Base-by-base conservation (phyloP, 2,329 filamentous ascomycete genomes). In the Nothophoma quercina region DNA sequence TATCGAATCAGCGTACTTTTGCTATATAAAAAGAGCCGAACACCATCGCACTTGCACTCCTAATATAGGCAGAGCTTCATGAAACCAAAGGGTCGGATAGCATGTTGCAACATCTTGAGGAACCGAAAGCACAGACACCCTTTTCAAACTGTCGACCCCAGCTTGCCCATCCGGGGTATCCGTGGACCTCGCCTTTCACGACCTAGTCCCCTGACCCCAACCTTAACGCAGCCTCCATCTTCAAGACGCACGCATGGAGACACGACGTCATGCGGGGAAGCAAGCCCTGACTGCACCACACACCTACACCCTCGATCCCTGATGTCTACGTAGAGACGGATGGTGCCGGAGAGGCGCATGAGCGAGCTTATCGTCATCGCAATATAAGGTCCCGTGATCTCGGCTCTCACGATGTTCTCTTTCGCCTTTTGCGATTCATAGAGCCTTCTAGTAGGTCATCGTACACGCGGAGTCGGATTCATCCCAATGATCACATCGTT, bases 261-360 rank as follows among this genome's bases (percentile, higher is more conserved):
- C 12, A 16, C 13, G 29, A 45, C 35, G 41, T 51, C 41, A 45
- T 45, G 35, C 29, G 35, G 48, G 41, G 48, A 45, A 19, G 28
- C 13, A 18, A 39, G 13, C 22, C 22, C 29, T 16, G n/a, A 15
- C 28, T 39, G 16, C 28, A 32, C 16, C 22, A 8, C 13, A 23
- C n/a, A n/a, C n/a, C n/a, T n/a, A 38, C n/a, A 51, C 22, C 35
- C 18, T 22, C 19, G 18, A 41, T 41, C 41, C 41, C 25, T 13
- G 35, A 33, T 15, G 16, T 10, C 32, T 23, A 39, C 40, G 39
- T 18, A 39, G 33, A n/a, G 12, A 26, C 28, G 34, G 47, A 44
- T 39, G 19, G 21, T 32, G 26, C 28, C 40, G 40, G 40, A 51
- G 33, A 33, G 47, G 39, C 40, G 36, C 22, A 35, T 26, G 36